phyloP scores from a whole-genome alignment of 2,329 filamentous ascomycete species.

The Amesomyces nigricolor region DNA sequence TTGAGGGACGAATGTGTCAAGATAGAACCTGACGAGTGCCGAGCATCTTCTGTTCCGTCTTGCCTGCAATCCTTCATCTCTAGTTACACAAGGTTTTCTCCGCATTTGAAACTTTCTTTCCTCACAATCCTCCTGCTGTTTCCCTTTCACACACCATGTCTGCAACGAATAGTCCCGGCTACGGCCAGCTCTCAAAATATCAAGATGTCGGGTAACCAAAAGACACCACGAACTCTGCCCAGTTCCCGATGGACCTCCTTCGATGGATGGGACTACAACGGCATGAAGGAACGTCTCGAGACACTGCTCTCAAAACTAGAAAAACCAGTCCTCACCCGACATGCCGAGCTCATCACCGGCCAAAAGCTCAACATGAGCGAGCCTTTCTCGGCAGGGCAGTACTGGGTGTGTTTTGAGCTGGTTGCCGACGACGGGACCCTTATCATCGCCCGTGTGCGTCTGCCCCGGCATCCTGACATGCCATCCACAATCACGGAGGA shows the following conservation, averaged over 20 bases:
- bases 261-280: constrained; percentile 6
- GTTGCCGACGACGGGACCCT: constrained; percentile 19
- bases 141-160: no score
- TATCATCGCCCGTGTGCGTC: constrained; percentile 25
- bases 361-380: constrained; percentile 21
- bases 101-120: no score
- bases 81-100: no score
- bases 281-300: background rate
- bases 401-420: constrained; percentile 28
- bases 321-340: background rate
- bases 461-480: constrained; percentile 24
- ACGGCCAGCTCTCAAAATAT: no score
- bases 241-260: background rate
- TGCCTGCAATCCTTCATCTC: no score
- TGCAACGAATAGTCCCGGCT: no score
- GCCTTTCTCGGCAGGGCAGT: constrained; percentile 30
- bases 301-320: background rate
- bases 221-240: background rate
- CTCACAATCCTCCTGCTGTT: no score
- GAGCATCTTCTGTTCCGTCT: no score
- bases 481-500: background rate
- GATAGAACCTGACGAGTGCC: no score
- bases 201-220: no score
- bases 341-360: background rate
- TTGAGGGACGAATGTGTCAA: no score